phyloP scores from a whole-genome alignment of 495 filamentous ascomycete genomes.

The Penicillium pancosmium region DNA sequence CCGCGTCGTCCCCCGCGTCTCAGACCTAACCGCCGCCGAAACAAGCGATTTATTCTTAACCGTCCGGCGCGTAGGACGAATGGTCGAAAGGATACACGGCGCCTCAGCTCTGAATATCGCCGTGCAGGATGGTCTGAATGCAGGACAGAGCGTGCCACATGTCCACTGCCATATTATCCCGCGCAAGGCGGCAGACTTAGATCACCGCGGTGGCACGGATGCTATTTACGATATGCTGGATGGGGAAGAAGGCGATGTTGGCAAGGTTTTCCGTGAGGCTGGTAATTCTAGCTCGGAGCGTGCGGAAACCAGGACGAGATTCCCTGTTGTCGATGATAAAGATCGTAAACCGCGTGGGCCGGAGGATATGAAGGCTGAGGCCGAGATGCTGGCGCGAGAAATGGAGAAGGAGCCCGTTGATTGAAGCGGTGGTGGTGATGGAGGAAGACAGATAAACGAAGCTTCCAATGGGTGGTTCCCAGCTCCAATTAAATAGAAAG shows the following conservation, averaged over 20 bases:
- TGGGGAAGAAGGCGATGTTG: slow-evolving; percentile 83
- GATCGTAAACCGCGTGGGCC: slow-evolving; percentile 66
- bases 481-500: slow-evolving; percentile 1
- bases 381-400: slow-evolving; percentile 47
- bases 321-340: slow-evolving; percentile 67
- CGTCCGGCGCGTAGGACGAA: slow-evolving; percentile 77
- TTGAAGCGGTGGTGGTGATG: slow-evolving; percentile 8
- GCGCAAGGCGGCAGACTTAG: slow-evolving; percentile 59
- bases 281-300: slow-evolving; percentile 3
- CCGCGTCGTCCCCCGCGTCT: slow-evolving; percentile 67
- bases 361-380: slow-evolving; percentile 83
- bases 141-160: slow-evolving; percentile 89
- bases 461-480: neutral
- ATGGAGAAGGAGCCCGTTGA: slow-evolving; percentile 35
- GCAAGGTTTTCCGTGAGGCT: slow-evolving; percentile 41
- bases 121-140: slow-evolving; percentile 84
- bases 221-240: slow-evolving; percentile 81
- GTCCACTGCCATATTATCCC: slow-evolving; percentile 96
- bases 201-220: slow-evolving; percentile 56
- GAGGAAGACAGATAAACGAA: neutral
- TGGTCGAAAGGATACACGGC: slow-evolving; percentile 74
- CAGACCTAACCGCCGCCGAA: slow-evolving; percentile 73
- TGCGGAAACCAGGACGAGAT: slow-evolving; percentile 39
- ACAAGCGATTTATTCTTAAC: slow-evolving; percentile 82
- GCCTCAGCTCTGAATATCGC: slow-evolving; percentile 80